Base-by-base conservation (phyloP, 2,329 filamentous ascomycete genomes). In the Coniella lustricola region DNA sequence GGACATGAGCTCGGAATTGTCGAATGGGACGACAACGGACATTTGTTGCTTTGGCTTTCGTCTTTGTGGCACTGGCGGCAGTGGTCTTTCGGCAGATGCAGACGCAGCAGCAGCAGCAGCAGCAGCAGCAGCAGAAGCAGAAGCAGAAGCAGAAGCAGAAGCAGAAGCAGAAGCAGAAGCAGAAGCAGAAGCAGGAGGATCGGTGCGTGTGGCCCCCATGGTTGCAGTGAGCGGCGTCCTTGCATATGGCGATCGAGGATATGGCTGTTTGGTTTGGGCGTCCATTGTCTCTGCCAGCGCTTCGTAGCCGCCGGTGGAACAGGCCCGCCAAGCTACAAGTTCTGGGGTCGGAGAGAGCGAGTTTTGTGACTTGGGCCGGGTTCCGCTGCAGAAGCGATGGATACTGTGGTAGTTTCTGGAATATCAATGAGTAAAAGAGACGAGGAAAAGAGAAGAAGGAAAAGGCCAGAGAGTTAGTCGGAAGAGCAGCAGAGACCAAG, bases 231-330 rank as follows among this genome's bases (percentile, higher is more conserved):
- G 25, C 25, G 25, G 25, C 25, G 25, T 29, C 39, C 43, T 43
- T 50, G 48, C 48, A 48, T 50, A 48, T 14, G 35, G 44, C 22
- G 48, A 45, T 39, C 31, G 35, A 22, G 38, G 44, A 25, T 40
- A 39, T 29, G 36, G 29, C 22, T 41, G 44, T 21, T 10, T 22
- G 7, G 44, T 14, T 34, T 22, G 32, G 21, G 42, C 40, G 45
- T 47, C 51, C 49, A 51, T 29, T 29, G 25, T 49, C 17, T 38
- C n/a, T 32, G 40, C 22, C 33, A 36, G 51, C 44, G 48, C 39
- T 37, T 53, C 48, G 48, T 53, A 53, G 44, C 48, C 51, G 51
- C 51, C 48, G 35, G 43, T 50, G 36, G 32, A 42, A 53, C 44
- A 36, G 35, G 21, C 47, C n/a, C 35, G 47, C 22, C 42, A 18